Percentiles rank a stretch among this genome's conserved stretches.
These are phyloP conservation scores for Hymenochaete sp. DNA, from an alignment of 1,284 basidiomycete species.

Conservation along the genomic window DNA sequence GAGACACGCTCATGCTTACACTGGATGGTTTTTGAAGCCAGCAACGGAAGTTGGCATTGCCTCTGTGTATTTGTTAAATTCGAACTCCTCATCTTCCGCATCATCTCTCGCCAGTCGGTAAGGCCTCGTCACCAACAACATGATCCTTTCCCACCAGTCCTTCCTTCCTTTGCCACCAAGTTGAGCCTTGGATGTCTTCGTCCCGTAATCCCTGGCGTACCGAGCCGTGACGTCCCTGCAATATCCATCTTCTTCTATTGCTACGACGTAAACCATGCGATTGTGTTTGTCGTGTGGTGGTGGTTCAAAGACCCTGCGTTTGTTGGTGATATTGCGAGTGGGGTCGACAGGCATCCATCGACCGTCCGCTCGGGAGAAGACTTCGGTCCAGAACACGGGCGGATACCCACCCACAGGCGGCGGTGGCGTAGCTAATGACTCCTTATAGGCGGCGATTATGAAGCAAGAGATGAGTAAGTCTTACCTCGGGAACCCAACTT, in stretches of 20 bases:
- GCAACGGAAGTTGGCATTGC: conserved; percentile 90
- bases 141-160: conserved; percentile 81
- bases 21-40: conserved; percentile 94
- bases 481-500: conserved; percentile 21
- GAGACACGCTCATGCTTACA: conserved; percentile 41
- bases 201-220: conserved; percentile 76
- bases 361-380: conserved; percentile 87
- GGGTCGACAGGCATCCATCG: conserved; percentile 94
- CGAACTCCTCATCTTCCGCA: conserved; percentile 88
- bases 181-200: conserved; percentile 78
- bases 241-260: conserved; percentile 85
- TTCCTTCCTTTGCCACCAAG: conserved; percentile 62
- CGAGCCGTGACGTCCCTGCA: conserved; percentile 68
- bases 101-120: conserved; percentile 88
- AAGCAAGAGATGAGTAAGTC: conserved; percentile 3
- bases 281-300: conserved; percentile 51
- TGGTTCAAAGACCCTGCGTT: conserved; percentile 81
- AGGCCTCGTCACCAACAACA: conserved; percentile 56
- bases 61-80: conserved; percentile 70
- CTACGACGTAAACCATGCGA: conserved; percentile 88
- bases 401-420: conserved; percentile 45
- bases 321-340: conserved; percentile 71
- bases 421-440: too few relatives aligned
- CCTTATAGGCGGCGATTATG: conserved; percentile 31
- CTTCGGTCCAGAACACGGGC: conserved; percentile 96